Conservation (phyloP, 306 rosid species). For the Dalbergia cochinchinensis region DNA sequence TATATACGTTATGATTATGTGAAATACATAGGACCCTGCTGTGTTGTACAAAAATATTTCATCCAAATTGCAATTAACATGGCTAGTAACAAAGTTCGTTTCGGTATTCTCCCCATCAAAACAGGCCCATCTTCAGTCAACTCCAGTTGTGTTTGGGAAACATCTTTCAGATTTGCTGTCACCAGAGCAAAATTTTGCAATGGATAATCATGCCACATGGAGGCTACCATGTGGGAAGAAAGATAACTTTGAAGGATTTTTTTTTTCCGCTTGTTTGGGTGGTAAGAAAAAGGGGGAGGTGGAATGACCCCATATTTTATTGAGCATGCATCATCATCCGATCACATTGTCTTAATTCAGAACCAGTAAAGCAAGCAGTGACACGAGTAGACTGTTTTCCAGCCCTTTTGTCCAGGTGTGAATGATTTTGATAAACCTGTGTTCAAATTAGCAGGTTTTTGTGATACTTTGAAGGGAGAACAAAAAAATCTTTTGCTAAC, state of each 20-base stretch:
- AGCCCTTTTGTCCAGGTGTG: constrained; percentile 40
- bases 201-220: constrained; percentile 24
- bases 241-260: neutral
- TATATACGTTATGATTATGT: constrained; percentile 51
- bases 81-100: neutral
- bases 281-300: neutral
- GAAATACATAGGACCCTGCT: constrained; percentile 46
- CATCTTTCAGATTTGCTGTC: constrained; percentile 33
- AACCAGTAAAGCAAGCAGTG: constrained; percentile 4
- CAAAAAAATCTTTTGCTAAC: constrained; percentile 42
- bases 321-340: constrained; percentile 3
- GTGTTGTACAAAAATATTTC: constrained; percentile 41
- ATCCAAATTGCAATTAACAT: constrained; percentile 27
- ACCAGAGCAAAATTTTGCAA: constrained; percentile 19
- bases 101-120: constrained; percentile 30
- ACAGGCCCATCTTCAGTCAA: constrained; percentile 21
- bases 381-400: constrained; percentile 4
- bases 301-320: constrained; percentile 17
- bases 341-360: constrained; percentile 20
- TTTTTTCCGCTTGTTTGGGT: neutral
- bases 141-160: constrained; percentile 19
- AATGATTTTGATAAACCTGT: constrained; percentile 43
- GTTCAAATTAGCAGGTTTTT: neutral
- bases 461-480: constrained; percentile 33
- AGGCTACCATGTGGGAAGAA: constrained; percentile 2